Base-by-base conservation (phyloP, 2,329 filamentous ascomycete genomes). In the Botryosphaeria dothidea region DNA sequence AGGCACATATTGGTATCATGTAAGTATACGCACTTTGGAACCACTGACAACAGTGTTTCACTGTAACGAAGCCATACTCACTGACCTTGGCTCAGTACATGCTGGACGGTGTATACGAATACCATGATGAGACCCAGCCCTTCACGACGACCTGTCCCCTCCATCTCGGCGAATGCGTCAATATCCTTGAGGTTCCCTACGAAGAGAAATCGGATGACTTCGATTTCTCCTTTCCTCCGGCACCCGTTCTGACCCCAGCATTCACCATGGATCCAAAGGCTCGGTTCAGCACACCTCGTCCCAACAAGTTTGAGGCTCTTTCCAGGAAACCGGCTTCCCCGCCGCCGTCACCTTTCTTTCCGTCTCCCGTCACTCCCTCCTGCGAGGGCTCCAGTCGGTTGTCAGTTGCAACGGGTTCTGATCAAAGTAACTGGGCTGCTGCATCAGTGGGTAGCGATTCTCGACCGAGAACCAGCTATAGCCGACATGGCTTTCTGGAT, bases 1-100 rank as follows among this genome's bases (percentile, higher is more conserved):
- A 49, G 88, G 90, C 66, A 95, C 90, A 17, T 97, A 97, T 79
- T 97, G 94, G 85, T 98, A 96, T 83, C 97, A 95, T 80, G 92
- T 96, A 82, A 80, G 91, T 84, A 49, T 54, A 41, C 25, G 13
- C 46, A 58, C 57, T 27, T 27, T 21, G 49, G 29, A 23, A 4
- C 46, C 25, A 45, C 38, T 62, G 31, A 34, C 31, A 51, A n/a
- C 17, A 11, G 17, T 13, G 4, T 41, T 45, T 46, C 17, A 38
- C 13, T 15, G 15, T 23, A 4, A 13, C 8, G 11, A 17, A n/a
- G 6, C 11, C 25, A 13, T 36, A 38, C 49, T 27, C 23, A 56
- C 77, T 77, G 62, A 79, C 69, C 61, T 66, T 41, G 27, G 45
- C 68, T 62, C 75, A 96, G 91, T 97, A 97, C 78, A 88, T 93